Conservation (phyloP, 2,329 filamentous ascomycete genomes). For the Gnomoniopsis smithogilvyi region DNA sequence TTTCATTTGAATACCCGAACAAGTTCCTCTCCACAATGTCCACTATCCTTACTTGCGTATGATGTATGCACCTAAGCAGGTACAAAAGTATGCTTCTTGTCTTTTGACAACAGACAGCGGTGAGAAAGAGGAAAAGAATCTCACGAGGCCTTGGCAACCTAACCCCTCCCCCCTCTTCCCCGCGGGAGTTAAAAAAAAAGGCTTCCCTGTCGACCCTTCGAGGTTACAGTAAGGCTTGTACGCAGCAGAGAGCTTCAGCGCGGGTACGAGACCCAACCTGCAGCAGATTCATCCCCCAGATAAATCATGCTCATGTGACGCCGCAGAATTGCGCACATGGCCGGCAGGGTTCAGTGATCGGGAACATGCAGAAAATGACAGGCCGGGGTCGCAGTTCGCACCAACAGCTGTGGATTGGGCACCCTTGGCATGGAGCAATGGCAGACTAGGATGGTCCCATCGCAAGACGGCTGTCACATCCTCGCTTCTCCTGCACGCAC, state of each 20-base stretch:
- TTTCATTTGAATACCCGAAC: background rate
- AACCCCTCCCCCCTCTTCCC: too few species aligned
- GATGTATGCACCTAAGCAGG: too few species aligned
- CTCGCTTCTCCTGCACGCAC: background rate
- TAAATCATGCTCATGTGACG: conserved; percentile 7
- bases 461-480: background rate
- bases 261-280: conserved; percentile 1
- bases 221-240: conserved; percentile 6
- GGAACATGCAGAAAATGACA: conserved; percentile 20
- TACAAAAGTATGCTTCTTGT: background rate
- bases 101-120: background rate
- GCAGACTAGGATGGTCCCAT: background rate
- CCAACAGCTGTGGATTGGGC: background rate
- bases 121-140: background rate
- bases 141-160: background rate
- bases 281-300: background rate
- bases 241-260: background rate
- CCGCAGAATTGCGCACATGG: conserved; percentile 20
- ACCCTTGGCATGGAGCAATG: background rate
- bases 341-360: conserved; percentile 17
- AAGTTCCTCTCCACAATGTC: too few species aligned
- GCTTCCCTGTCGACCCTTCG: background rate
- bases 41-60: background rate
- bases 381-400: conserved; percentile 14
- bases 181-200: background rate